A percentile compares a stretch with the other conserved stretches of the same genome.
These are phyloP conservation scores for Ceratocystiopsis sp. DNA, from an alignment of 2,329 filamentous ascomycete species.

Conservation along the genomic window DNA sequence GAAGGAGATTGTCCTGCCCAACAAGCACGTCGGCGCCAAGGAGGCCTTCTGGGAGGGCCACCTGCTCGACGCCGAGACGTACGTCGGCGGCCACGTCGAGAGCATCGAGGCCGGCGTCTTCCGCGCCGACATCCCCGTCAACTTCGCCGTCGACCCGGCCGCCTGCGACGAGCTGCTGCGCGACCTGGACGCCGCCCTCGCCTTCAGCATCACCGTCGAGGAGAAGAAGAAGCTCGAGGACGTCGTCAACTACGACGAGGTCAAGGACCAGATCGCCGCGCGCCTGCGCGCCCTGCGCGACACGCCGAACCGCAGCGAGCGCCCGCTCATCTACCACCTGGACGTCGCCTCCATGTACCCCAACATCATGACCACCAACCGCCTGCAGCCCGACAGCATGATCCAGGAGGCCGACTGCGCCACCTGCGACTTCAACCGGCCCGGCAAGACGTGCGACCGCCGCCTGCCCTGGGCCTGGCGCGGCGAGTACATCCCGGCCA, in stretches of 20 bases:
- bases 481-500: conserved; percentile 91
- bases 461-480: conserved; percentile 94
- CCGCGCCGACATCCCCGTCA: conserved; percentile 82
- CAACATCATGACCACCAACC: conserved; percentile 99
- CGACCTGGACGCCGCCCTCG: conserved; percentile 76
- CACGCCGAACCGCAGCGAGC: conserved; percentile 69
- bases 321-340: conserved; percentile 89
- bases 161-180: conserved; percentile 78
- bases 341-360: conserved; percentile 99
- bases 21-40: conserved; percentile 82
- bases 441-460: conserved; percentile 91
- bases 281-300: conserved; percentile 56
- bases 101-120: conserved; percentile 98
- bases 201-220: conserved; percentile 73
- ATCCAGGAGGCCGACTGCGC: conserved; percentile 91
- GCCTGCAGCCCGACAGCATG: conserved; percentile 97
- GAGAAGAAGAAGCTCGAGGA: conserved; percentile 70
- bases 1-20: conserved; percentile 79
- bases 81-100: conserved; percentile 95
- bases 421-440: conserved; percentile 94
- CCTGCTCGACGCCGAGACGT: conserved; percentile 89
- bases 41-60: conserved; percentile 97
- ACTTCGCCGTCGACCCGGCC: conserved; percentile 75
- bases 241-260: conserved; percentile 64
- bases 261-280: conserved; percentile 66